Evolutionary conservation across 306 rosid genomes (phyloP).

Genomic region (Begonia masoniana): DNA sequence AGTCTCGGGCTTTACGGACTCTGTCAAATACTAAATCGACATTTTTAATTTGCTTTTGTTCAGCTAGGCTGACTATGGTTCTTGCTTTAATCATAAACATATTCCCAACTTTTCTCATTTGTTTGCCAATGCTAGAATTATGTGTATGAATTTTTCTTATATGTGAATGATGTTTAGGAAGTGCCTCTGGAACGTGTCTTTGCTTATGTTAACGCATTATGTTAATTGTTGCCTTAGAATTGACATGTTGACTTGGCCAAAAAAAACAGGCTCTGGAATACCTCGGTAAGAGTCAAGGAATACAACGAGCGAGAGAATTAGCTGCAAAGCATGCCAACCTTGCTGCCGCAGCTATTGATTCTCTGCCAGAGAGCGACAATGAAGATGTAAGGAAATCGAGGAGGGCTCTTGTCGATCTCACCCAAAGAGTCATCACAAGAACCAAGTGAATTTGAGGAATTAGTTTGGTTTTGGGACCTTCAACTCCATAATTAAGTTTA

Average conservation of each 20-base stretch:
- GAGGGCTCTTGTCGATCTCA: constrained; percentile 73
- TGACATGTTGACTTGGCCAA: not conserved
- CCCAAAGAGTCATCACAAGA: constrained; percentile 74
- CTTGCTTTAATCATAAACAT: too few species aligned
- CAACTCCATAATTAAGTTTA: too few species aligned
- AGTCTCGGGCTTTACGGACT: too few species aligned
- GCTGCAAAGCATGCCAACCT: constrained; percentile 74
- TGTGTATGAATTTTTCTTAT: too few species aligned
- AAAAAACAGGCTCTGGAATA: constrained; percentile 68
- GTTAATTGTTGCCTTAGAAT: constrained; percentile 1
- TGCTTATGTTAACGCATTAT: not conserved
- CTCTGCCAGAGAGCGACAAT: constrained; percentile 49
- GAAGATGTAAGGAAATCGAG: constrained; percentile 75
- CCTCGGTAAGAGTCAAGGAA: constrained; percentile 71
- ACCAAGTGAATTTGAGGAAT: constrained; percentile 28
- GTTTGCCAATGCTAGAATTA: too few species aligned
- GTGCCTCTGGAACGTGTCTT: not conserved
- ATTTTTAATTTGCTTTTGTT: too few species aligned
- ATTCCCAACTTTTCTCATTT: too few species aligned
- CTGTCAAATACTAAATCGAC: too few species aligned
- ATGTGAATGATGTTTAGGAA: not conserved
- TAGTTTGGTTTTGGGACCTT: too few species aligned
- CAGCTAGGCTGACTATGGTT: too few species aligned
- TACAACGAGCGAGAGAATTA: constrained; percentile 74
- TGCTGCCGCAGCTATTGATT: constrained; percentile 82